Evolutionary conservation across 352 stramenopile genomes (phyloP), one percentile per base, ranked within the genome.

Genomic region (Peronospora tabacina): DNA sequence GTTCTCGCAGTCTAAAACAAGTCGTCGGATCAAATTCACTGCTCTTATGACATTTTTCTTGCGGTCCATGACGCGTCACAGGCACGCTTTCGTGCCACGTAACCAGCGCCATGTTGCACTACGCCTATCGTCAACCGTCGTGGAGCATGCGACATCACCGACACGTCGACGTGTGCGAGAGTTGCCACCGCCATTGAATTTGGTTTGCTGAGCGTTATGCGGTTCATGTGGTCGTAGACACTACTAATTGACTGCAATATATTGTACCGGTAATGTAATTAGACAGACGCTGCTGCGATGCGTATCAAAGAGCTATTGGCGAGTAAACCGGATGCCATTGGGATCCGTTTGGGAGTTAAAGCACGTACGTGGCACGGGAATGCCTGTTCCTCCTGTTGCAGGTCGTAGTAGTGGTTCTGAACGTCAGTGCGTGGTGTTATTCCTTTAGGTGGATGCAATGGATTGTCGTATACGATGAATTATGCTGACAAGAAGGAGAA

Each of bases 391-490:
- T 26, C 22, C 7, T 26, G 4, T 26, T 26, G 22, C 22, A 2
- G 3, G 32, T n/a, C 20, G 16, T 43, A 12, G 7, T 51, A 40
- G 29, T 56, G 37, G 35, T 61, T 28, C 2, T 20, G 15, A 12
- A 12, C 2, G 16, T 9, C 40, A 36, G 5, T 44, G 11, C 11
- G 3, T 32, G 28, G 7, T 32, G 28, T 3, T 11, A n/a, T 13
- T 34, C 33, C 7, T 58, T 63, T 47, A 90, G 79, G 95, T 43
- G 97, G 97, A 19, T 99, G 97, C 75, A 99, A 99, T 71, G 97
- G 97, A 0, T 62, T 99, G 16, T 98, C 89, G 22, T 99, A 99
- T 71, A 99, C 96, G 12, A 91, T 99, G 68, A 99, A 99, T 72
- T 99, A 99, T 70, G 96, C 94, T 12, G 90, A 95, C 46, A 94